Percentiles rank a stretch among this genome's conserved stretches.
These are phyloP conservation scores for Solanum megistacrolobum DNA, from an alignment of 257 asterid species.

Conservation along the genomic window DNA sequence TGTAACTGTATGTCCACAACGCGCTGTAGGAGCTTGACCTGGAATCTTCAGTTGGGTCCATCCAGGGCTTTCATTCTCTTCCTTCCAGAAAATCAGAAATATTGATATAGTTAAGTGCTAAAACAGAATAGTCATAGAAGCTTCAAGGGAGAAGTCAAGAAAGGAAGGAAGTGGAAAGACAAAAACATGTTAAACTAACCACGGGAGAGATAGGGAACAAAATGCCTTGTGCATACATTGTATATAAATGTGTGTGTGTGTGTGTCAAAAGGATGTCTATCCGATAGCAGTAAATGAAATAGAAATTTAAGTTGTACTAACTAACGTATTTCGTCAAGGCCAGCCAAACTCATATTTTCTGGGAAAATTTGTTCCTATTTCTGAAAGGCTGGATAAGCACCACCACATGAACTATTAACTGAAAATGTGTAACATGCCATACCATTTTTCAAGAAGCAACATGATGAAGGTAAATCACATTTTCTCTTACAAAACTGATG, in stretches of 20 bases:
- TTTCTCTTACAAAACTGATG: not conserved
- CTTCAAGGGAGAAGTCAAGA: not conserved
- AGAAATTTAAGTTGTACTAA: not conserved
- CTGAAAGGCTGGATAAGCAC: not conserved
- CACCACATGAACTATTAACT: not conserved
- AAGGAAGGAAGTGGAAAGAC: not conserved
- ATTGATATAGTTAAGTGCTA: not conserved
- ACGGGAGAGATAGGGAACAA: not conserved
- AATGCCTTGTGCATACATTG: not conserved
- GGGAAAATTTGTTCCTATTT: not conserved
- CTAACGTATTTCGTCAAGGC: not conserved
- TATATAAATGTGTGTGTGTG: not conserved
- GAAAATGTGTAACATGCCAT: not conserved
- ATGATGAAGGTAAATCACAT: not conserved
- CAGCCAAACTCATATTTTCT: not conserved
- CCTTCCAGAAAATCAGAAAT: slow-evolving; percentile 49
- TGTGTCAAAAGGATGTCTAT: not conserved
- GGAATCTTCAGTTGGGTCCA: slow-evolving; percentile 99
- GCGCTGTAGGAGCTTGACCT: slow-evolving; percentile 96
- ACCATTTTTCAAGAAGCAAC: not conserved
- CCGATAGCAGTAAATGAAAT: not conserved
- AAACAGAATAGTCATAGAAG: not conserved
- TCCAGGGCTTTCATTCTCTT: slow-evolving; percentile 93
- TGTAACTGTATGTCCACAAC: slow-evolving; percentile 92
- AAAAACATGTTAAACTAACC: not conserved